Percentiles rank a stretch among this genome's conserved stretches.
Evolutionary conservation across 257 asterid genomes (phyloP).

Genomic region (Haberlea rhodopensis): DNA sequence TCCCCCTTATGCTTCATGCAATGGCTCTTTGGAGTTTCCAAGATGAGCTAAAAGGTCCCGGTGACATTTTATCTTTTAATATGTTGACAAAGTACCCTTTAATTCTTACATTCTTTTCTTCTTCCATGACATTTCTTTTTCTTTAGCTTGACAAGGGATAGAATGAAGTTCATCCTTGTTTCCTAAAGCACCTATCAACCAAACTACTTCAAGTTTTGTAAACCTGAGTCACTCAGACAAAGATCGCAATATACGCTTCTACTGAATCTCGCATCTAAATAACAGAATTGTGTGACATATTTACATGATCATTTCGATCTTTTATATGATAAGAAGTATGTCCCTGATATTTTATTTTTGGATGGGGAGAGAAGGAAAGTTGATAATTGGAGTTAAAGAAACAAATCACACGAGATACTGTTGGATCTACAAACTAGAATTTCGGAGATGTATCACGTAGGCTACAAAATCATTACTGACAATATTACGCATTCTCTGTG

Average conservation of each 20-base stretch:
- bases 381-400: neutral
- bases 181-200: neutral
- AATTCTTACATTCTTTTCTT: too few species aligned
- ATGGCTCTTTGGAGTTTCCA: conserved; percentile 13
- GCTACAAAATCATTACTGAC: neutral
- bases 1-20: neutral
- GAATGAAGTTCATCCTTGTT: neutral
- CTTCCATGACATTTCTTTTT: neutral
- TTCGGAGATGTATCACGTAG: neutral
- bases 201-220: neutral
- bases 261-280: neutral
- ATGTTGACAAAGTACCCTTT: neutral
- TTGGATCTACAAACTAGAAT: neutral
- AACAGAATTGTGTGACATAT: neutral
- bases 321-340: too few species aligned
- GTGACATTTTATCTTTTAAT: neutral
- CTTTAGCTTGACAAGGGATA: neutral
- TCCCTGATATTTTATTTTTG: too few species aligned
- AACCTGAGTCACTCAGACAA: neutral
- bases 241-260: neutral
- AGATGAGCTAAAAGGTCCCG: conserved; percentile 7
- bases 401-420: neutral
- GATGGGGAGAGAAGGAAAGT: neutral
- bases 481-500: neutral
- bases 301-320: neutral